Percentiles rank a stretch among this genome's conserved stretches.
phyloP scores from a whole-genome alignment of 495 filamentous ascomycete species.

The Aspergillus diversus region DNA sequence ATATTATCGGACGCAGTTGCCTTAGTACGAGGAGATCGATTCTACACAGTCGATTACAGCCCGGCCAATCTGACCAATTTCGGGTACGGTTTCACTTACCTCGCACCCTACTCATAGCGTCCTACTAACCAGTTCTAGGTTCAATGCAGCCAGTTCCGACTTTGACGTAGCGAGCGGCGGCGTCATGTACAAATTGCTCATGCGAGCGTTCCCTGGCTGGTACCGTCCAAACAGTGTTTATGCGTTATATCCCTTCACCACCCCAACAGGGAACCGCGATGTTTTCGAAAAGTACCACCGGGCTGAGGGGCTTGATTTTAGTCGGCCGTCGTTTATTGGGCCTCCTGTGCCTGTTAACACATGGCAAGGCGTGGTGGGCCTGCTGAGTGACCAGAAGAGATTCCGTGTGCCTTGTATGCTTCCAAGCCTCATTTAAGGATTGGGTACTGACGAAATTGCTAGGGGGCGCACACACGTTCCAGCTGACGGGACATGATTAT shows the following conservation, averaged over 20 bases:
- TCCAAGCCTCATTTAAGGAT: constrained; percentile 66
- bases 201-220: constrained; percentile 76
- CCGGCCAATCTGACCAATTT: no score
- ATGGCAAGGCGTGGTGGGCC: no score
- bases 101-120: constrained; percentile 55
- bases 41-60: constrained; percentile 43
- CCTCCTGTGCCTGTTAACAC: no score
- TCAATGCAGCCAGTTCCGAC: constrained; percentile 70
- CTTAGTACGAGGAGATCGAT: constrained; percentile 55
- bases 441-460: constrained; percentile 57
- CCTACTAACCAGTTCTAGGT: constrained; percentile 77
- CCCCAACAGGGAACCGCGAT: constrained; percentile 68
- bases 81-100: not conserved
- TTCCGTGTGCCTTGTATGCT: constrained; percentile 46
- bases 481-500: constrained; percentile 2
- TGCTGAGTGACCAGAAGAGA: no score
- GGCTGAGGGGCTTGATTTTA: constrained; percentile 69
- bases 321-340: constrained; percentile 57
- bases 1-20: constrained; percentile 58
- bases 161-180: constrained; percentile 76
- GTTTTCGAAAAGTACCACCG: constrained; percentile 56
- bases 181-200: constrained; percentile 80
- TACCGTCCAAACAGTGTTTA: constrained; percentile 81
- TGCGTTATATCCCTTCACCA: constrained; percentile 82
- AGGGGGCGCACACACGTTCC: constrained; percentile 19